phyloP scores from a whole-genome alignment of 257 asterid species.

The Solanum bukasovii region DNA sequence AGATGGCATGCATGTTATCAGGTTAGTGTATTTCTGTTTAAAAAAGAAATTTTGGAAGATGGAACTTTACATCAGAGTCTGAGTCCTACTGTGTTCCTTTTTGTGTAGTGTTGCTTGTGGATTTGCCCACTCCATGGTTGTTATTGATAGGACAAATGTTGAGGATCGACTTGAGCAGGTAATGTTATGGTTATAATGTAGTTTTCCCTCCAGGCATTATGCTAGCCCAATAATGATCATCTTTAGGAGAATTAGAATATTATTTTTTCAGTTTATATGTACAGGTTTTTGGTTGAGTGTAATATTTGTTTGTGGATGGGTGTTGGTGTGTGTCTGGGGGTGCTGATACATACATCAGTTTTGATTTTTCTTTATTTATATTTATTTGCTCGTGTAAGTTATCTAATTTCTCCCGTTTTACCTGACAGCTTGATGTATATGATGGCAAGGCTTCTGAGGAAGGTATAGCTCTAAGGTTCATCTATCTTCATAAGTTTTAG shows the following conservation, averaged over 20 bases:
- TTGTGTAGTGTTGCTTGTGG: slow-evolving; percentile 87
- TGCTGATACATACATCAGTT: not conserved
- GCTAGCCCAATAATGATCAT: not conserved
- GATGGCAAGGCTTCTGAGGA: slow-evolving; percentile 72
- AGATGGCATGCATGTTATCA: slow-evolving; percentile 87
- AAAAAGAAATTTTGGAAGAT: not conserved
- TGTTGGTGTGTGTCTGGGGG: not conserved
- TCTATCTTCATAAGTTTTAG: not conserved
- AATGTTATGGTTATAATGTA: not conserved
- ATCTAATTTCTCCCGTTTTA: slow-evolving; percentile 16
- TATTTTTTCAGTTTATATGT: not conserved
- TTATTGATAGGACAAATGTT: slow-evolving; percentile 63
- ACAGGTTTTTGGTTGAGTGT: not conserved
- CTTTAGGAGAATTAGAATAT: not conserved
- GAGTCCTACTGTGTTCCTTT: not conserved
- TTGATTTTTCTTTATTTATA: not conserved
- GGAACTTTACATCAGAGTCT: not conserved
- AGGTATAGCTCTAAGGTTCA: slow-evolving; percentile 35
- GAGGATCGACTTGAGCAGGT: slow-evolving; percentile 78
- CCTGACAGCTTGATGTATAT: slow-evolving; percentile 66
- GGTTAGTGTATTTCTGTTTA: slow-evolving; percentile 30
- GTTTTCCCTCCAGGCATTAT: not conserved
- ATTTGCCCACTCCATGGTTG: slow-evolving; percentile 65
- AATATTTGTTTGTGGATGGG: not conserved
- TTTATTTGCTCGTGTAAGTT: not conserved